phyloP scores from a whole-genome alignment of 257 asterid genomes.

The Solanum lycopersicoides region DNA sequence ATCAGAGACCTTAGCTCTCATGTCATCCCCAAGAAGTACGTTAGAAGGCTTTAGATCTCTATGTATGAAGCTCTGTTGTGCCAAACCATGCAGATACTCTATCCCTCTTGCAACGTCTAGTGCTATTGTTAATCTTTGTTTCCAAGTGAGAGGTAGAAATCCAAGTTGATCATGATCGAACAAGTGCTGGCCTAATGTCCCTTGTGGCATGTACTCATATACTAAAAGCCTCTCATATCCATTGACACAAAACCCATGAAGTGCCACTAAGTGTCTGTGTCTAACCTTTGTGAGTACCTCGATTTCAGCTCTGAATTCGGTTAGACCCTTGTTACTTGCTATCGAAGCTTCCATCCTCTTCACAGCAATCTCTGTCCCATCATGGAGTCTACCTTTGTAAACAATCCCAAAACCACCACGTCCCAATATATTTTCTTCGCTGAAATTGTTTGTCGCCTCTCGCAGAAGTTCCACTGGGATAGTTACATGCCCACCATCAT shows the following conservation, averaged over 20 bases:
- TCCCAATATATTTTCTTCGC: conserved; percentile 45
- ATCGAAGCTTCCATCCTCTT: conserved; percentile 65
- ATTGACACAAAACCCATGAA: conserved; percentile 68
- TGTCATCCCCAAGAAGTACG: conserved; percentile 68
- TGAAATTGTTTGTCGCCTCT: conserved; percentile 60
- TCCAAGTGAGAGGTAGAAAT: conserved; percentile 50
- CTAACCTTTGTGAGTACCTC: conserved; percentile 75
- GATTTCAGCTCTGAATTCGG: conserved; percentile 78
- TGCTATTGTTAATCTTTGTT: conserved; percentile 59
- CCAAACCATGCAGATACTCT: conserved; percentile 74
- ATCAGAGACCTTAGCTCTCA: conserved; percentile 93
- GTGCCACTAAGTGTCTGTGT: conserved; percentile 68
- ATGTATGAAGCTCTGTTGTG: conserved; percentile 81
- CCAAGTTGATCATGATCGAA: conserved; percentile 24
- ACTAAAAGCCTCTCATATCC: conserved; percentile 72
- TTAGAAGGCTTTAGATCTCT: conserved; percentile 88
- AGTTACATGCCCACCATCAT: conserved; percentile 32
- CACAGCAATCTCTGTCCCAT: conserved; percentile 72
- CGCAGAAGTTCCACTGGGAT: conserved; percentile 55
- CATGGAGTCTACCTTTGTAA: conserved; percentile 54
- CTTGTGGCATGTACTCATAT: conserved; percentile 87
- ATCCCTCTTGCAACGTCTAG: conserved; percentile 90
- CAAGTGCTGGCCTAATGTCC: conserved; percentile 60
- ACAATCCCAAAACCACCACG: conserved; percentile 85
- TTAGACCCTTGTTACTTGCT: conserved; percentile 36